Conservation (phyloP, 2,329 filamentous ascomycete species). For the Corynespora cassiicola region DNA sequence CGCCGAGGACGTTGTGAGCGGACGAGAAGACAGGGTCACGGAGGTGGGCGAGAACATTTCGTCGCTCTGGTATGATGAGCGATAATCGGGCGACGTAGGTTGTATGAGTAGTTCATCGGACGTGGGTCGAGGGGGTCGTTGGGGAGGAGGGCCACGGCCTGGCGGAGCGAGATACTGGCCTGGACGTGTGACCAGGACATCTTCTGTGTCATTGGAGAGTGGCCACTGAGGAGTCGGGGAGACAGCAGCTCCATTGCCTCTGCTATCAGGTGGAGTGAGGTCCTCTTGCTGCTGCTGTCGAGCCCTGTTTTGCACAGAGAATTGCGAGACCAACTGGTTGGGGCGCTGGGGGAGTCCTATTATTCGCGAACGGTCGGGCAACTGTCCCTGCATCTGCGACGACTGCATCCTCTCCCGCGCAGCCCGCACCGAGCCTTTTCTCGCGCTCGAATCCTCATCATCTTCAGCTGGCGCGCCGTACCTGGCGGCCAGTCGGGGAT, state of each 20-base stretch:
- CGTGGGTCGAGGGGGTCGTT: slow-evolving; percentile 48
- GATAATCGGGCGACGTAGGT: slow-evolving; percentile 26
- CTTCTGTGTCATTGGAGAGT: slow-evolving; percentile 45
- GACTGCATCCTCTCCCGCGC: slow-evolving; percentile 42
- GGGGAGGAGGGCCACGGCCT: slow-evolving; percentile 47
- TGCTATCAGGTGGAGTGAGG: slow-evolving; percentile 20
- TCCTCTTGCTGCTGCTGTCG: slow-evolving; percentile 19
- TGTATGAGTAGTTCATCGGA: slow-evolving; percentile 43
- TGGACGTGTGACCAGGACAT: slow-evolving; percentile 30
- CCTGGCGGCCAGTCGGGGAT: slow-evolving; percentile 38
- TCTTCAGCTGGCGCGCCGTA: slow-evolving; percentile 35
- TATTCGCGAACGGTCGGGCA: slow-evolving; percentile 40
- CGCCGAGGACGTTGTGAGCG: slow-evolving; percentile 45
- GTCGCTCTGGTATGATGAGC: slow-evolving; percentile 36
- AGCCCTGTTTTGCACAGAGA: slow-evolving; percentile 19
- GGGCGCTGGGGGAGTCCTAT: slow-evolving; percentile 43
- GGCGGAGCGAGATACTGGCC: slow-evolving; percentile 27
- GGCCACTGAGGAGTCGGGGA: slow-evolving; percentile 55
- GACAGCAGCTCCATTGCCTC: slow-evolving; percentile 16
- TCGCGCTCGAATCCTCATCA: slow-evolving; percentile 23
- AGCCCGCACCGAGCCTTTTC: slow-evolving; percentile 45
- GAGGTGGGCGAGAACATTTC: slow-evolving; percentile 41
- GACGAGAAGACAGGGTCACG: slow-evolving; percentile 34
- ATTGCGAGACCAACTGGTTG: slow-evolving; percentile 40
- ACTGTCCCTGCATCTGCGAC: slow-evolving; percentile 32